Conservation (phyloP, 345 rosid species). For the Acer yangbiense region DNA sequence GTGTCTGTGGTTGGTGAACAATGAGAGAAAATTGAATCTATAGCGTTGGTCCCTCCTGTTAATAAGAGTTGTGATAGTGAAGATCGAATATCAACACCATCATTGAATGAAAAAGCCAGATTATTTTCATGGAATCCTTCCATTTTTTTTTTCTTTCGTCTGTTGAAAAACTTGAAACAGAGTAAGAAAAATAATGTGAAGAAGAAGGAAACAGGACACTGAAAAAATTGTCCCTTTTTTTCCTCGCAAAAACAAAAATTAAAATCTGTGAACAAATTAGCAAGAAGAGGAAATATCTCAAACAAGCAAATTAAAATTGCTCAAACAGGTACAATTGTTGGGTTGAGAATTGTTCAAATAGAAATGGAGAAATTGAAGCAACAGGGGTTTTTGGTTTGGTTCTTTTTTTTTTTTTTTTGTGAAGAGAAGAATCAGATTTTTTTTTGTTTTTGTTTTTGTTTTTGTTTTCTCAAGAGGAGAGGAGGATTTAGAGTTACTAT, state of each 20-base stretch:
- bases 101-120: slow-evolving; percentile 18
- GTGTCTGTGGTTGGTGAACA: slow-evolving; percentile 35
- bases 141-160: slow-evolving; percentile 5
- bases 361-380: not conserved
- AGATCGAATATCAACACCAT: slow-evolving; percentile 45
- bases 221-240: slow-evolving; percentile 30
- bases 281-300: too few species aligned
- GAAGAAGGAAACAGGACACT: slow-evolving; percentile 20
- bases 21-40: slow-evolving; percentile 84
- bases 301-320: not conserved
- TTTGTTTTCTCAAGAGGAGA: not conserved
- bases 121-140: slow-evolving; percentile 47
- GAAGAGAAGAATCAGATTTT: slow-evolving; percentile 2
- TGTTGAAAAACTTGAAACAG: not conserved
- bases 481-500: not conserved
- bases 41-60: slow-evolving; percentile 69
- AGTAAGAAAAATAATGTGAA: not conserved
- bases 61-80: slow-evolving; percentile 76
- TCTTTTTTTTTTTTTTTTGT: not conserved
- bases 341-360: not conserved
- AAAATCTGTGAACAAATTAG: not conserved
- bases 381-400: not conserved
- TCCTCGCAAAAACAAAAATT: slow-evolving; percentile 13
- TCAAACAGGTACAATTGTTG: not conserved
- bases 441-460: too few species aligned